Evolutionary conservation across 768 basidiomycete species (phyloP).

Genomic region (Psilocybe sp.): DNA sequence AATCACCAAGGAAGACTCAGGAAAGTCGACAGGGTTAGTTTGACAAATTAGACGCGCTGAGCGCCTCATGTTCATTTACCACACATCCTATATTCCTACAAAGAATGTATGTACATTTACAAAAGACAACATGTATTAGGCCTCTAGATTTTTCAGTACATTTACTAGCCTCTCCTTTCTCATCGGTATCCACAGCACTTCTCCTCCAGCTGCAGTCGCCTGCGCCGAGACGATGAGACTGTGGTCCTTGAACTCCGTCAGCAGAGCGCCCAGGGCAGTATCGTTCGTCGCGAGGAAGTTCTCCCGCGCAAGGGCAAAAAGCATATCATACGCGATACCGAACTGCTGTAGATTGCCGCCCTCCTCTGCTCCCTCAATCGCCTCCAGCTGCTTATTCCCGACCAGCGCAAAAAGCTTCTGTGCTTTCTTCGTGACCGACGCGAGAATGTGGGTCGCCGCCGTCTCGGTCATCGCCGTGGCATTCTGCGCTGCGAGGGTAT

Average conservation of each 20-base stretch:
- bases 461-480: slow-evolving; percentile 65
- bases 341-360: slow-evolving; percentile 44
- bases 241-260: slow-evolving; percentile 93
- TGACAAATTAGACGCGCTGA: no score
- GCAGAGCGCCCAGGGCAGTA: slow-evolving; percentile 72
- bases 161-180: slow-evolving; percentile 67
- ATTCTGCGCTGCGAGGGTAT: slow-evolving; percentile 27
- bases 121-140: no score
- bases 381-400: slow-evolving; percentile 63
- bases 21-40: not conserved
- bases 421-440: slow-evolving; percentile 84
- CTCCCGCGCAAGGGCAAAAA: slow-evolving; percentile 75
- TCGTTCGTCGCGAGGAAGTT: slow-evolving; percentile 90
- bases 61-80: no score
- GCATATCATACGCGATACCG: slow-evolving; percentile 60
- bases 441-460: slow-evolving; percentile 76
- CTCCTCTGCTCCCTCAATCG: slow-evolving; percentile 41
- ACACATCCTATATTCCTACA: no score
- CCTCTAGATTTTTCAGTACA: slow-evolving; percentile 30
- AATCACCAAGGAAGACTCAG: not conserved
- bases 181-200: slow-evolving; percentile 86
- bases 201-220: slow-evolving; percentile 42
- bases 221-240: slow-evolving; percentile 64
- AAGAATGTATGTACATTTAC: no score
- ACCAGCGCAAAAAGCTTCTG: slow-evolving; percentile 78